phyloP scores from a whole-genome alignment of 2,329 filamentous ascomycete genomes.

The Fusarium longipes region DNA sequence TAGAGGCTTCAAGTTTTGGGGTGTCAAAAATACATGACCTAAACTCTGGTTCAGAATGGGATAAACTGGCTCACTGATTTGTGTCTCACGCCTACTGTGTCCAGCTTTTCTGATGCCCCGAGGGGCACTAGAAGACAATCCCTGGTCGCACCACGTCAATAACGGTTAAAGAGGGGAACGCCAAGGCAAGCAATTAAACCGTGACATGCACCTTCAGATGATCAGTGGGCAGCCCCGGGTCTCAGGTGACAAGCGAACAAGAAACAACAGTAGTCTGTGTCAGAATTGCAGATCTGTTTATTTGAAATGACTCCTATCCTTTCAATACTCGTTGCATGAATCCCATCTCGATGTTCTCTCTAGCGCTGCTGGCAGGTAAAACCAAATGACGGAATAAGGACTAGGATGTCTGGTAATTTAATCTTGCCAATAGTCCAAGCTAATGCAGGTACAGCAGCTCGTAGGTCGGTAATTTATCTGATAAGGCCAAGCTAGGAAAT shows the following conservation, averaged over 20 bases:
- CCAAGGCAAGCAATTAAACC: slow-evolving; percentile 40
- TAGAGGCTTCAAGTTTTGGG: neutral
- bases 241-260: slow-evolving; percentile 16
- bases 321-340: neutral
- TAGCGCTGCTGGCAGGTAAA: neutral
- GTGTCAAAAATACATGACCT: neutral
- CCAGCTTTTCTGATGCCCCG: neutral
- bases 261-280: slow-evolving; percentile 13
- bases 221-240: slow-evolving; percentile 28
- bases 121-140: slow-evolving; percentile 11
- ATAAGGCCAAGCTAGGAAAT: slow-evolving; percentile 27
- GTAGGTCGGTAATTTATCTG: slow-evolving; percentile 26
- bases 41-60: fast-evolving
- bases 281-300: slow-evolving; percentile 20
- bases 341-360: neutral
- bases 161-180: slow-evolving; percentile 35
- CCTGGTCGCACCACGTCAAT: slow-evolving; percentile 33
- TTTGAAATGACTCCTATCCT: slow-evolving; percentile 13
- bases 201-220: slow-evolving; percentile 22
- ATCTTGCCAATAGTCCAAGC: slow-evolving; percentile 26
- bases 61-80: neutral
- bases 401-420: slow-evolving; percentile 28
- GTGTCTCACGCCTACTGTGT: neutral
- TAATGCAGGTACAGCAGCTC: slow-evolving; percentile 39
- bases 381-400: slow-evolving; percentile 7